Evolutionary conservation across 345 rosid genomes (phyloP).

Genomic region (Psidium friedrichsthalianum): DNA sequence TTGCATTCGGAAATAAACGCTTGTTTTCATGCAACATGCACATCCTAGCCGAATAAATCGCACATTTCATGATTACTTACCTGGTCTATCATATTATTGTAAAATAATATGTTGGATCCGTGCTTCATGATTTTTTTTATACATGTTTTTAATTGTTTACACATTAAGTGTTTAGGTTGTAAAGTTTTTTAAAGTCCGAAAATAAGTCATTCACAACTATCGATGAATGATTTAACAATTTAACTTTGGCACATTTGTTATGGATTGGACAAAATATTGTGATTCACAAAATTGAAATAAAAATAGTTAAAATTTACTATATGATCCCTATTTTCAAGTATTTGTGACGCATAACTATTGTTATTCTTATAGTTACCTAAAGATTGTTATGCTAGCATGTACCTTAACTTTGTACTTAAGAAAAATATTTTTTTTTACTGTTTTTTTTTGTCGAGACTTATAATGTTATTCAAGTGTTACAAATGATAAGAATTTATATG

Average conservation of each 20-base stretch:
- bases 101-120: background rate
- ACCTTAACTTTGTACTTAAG: background rate
- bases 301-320: no score
- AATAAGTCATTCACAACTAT: background rate
- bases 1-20: background rate
- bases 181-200: background rate
- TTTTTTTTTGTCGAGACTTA: no score
- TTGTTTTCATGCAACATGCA: background rate
- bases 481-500: background rate
- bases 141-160: background rate
- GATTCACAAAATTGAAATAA: no score
- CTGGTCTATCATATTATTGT: background rate
- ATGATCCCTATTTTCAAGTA: no score
- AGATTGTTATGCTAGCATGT: no score
- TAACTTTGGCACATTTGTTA: no score
- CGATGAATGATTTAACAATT: background rate
- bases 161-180: fast-evolving
- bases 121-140: background rate
- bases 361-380: no score
- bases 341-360: no score
- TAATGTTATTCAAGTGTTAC: background rate
- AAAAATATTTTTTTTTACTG: no score
- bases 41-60: background rate
- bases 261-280: no score
- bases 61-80: background rate